These are phyloP conservation scores for Entelexis sorbosivorans DNA, from an alignment of 1,139 yeast species.

Conservation along the genomic window DNA sequence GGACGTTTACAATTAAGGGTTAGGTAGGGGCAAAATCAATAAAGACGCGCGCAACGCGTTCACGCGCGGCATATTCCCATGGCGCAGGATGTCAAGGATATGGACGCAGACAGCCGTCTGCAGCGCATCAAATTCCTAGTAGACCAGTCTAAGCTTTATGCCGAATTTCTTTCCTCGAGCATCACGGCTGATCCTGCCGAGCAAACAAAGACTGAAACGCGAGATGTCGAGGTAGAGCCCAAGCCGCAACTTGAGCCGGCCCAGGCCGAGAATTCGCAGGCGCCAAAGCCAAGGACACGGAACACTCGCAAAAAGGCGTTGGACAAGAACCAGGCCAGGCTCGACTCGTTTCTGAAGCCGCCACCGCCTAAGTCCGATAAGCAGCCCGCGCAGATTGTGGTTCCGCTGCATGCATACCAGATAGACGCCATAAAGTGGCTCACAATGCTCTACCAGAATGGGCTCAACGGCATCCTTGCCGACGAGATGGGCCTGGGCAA, in stretches of 20 bases:
- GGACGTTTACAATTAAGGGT: not conserved
- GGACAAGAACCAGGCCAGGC: constrained; percentile 9
- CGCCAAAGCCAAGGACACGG: constrained; percentile 12
- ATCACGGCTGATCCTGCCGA: constrained; percentile 27
- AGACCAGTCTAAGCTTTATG: constrained; percentile 71
- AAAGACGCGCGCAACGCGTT: constrained; percentile 5
- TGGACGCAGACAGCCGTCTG: constrained; percentile 38
- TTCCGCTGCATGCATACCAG: constrained; percentile 69
- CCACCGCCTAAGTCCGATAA: constrained; percentile 4
- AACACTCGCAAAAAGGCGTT: constrained; percentile 9
- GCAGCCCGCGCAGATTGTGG: constrained; percentile 55
- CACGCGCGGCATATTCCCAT: not conserved
- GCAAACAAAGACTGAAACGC: not conserved
- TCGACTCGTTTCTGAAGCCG: constrained; percentile 35
- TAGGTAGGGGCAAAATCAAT: not conserved
- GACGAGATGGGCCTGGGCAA: constrained; percentile 99
- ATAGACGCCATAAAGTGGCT: constrained; percentile 87
- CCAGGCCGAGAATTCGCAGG: not conserved
- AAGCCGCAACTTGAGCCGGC: not conserved
- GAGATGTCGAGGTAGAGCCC: not conserved
- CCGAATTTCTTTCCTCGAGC: constrained; percentile 71
- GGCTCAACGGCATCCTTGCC: constrained; percentile 86
- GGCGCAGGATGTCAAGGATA: constrained; percentile 5
- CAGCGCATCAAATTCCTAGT: constrained; percentile 59
- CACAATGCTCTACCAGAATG: constrained; percentile 77